phyloP scores from a whole-genome alignment of 2,329 filamentous ascomycete species.

The Penicillium concentricum region DNA sequence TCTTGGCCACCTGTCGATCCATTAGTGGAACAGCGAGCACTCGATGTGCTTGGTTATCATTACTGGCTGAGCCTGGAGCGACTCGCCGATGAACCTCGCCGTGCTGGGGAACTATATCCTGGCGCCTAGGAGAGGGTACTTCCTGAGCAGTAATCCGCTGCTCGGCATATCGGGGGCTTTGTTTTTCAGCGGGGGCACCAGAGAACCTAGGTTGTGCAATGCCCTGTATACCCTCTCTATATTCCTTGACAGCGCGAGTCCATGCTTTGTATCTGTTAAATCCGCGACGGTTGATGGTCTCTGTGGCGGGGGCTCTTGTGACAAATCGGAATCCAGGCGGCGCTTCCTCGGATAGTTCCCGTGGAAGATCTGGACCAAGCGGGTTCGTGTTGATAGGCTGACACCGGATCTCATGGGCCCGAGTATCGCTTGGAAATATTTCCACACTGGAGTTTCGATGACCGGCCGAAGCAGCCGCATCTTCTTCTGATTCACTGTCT shows the following conservation, averaged over 20 bases:
- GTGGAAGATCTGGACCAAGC: conserved; percentile 17
- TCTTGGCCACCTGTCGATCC: conserved; percentile 6
- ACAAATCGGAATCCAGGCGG: conserved; percentile 40
- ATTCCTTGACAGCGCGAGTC: conserved; percentile 45
- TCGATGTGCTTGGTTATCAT: conserved; percentile 13
- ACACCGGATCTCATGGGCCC: conserved; percentile 36
- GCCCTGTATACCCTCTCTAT: conserved; percentile 32
- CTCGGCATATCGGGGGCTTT: conserved; percentile 18
- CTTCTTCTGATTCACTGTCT: conserved; percentile 47
- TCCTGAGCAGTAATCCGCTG: conserved; percentile 21
- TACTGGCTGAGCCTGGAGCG: conserved; percentile 13
- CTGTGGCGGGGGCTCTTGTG: conserved; percentile 30
- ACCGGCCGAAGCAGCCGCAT: conserved; percentile 23
- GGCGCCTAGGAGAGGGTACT: conserved; percentile 10
- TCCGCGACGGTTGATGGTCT: conserved; percentile 43
- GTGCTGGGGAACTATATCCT: conserved; percentile 7
- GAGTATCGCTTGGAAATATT: conserved; percentile 41
- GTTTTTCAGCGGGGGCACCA: conserved; percentile 12
- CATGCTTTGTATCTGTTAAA: conserved; percentile 49
- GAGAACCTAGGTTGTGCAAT: conserved; percentile 14
- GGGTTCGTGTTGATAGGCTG: conserved; percentile 27
- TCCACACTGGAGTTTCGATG: conserved; percentile 44
- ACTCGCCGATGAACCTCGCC: conserved; percentile 17
- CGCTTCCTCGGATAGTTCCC: conserved; percentile 36
- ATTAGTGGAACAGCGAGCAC: conserved; percentile 7